phyloP scores from a whole-genome alignment of 148 eudicot genomes.

The Camellia sinensis region DNA sequence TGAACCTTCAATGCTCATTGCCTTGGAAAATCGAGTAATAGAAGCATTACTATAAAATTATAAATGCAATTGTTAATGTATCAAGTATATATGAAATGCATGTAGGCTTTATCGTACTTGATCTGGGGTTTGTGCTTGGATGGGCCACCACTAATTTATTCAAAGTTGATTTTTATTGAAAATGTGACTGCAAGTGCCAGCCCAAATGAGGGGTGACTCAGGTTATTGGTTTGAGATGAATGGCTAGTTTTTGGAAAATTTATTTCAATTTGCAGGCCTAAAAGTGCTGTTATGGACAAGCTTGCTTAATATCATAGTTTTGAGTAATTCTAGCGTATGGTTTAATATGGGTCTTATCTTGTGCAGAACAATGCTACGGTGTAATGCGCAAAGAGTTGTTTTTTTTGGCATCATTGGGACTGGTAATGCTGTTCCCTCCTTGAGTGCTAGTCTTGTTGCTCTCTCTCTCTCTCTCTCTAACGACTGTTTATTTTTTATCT shows the following conservation, averaged over 20 bases:
- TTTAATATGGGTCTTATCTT: neutral
- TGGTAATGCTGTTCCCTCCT: constrained; percentile 2
- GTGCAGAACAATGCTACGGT: constrained; percentile 15
- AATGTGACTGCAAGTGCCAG: neutral
- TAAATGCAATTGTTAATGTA: neutral
- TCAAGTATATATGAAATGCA: neutral
- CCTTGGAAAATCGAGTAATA: too few species aligned
- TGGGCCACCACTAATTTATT: neutral
- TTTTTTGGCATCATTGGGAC: neutral
- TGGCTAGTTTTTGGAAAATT: neutral
- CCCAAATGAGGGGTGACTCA: neutral
- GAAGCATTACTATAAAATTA: neutral
- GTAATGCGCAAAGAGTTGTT: constrained; percentile 4
- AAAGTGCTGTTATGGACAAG: neutral
- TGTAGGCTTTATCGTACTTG: neutral
- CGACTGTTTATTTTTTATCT: neutral
- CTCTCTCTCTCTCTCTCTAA: neutral
- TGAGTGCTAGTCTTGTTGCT: neutral
- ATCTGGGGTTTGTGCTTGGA: neutral
- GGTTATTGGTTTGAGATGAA: neutral
- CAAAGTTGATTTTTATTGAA: too few species aligned
- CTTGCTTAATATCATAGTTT: neutral
- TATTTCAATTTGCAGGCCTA: neutral
- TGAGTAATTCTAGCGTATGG: neutral
- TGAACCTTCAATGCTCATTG: too few species aligned